Percentiles rank a stretch among this genome's conserved stretches.
phyloP scores from a whole-genome alignment of 352 stramenopile species.

The Pythium aristosporum region DNA sequence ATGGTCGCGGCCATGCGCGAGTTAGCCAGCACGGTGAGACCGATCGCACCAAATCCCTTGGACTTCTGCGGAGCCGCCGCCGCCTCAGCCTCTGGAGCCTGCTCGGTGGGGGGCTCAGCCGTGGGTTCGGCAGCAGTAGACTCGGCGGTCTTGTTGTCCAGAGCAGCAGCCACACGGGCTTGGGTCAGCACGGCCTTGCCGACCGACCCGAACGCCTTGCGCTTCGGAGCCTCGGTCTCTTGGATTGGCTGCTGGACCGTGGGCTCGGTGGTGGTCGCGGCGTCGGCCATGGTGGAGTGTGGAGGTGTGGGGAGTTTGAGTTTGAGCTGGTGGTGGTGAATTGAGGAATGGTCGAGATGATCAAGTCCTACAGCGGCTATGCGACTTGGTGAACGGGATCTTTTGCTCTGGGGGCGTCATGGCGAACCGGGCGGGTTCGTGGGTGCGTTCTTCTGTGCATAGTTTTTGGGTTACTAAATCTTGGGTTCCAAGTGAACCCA shows the following conservation, averaged over 20 bases:
- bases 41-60: neutral
- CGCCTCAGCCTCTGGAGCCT: neutral
- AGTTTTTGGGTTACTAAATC: too few species aligned
- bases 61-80: neutral
- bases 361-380: neutral
- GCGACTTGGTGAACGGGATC: too few species aligned
- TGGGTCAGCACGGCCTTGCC: too few species aligned
- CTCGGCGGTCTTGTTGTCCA: too few species aligned
- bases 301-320: neutral
- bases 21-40: neutral
- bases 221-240: neutral
- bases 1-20: neutral
- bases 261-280: neutral
- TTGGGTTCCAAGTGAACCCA: too few species aligned
- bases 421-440: too few species aligned
- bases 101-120: neutral
- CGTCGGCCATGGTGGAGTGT: conserved; percentile 1
- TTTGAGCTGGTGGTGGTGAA: neutral
- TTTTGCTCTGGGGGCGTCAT: too few species aligned
- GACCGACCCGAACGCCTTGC: neutral
- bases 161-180: too few species aligned
- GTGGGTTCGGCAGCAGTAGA: too few species aligned
- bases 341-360: neutral
- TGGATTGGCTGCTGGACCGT: too few species aligned
- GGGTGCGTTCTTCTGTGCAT: too few species aligned